Evolutionary conservation across 345 rosid species (phyloP).

Genomic region (Nephelium lappaceum): DNA sequence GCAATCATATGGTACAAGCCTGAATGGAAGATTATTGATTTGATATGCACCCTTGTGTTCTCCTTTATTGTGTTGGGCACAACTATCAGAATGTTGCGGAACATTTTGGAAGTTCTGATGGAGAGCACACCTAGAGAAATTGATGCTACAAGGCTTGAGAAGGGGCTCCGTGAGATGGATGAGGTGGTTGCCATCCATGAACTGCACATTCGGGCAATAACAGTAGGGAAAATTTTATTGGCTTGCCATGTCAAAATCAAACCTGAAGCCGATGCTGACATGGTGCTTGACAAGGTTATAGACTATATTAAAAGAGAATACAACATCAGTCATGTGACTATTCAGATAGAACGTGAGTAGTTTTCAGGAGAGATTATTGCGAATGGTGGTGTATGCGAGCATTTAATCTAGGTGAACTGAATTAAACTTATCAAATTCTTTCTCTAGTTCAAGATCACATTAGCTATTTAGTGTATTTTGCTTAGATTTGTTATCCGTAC

Average conservation of each 20-base stretch:
- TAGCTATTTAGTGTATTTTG: not conserved
- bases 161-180: conserved; percentile 70
- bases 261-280: conserved; percentile 59
- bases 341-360: conserved; percentile 65
- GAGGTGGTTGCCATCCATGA: conserved; percentile 74
- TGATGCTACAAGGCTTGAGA: conserved; percentile 63
- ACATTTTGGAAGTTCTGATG: conserved; percentile 71
- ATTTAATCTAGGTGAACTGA: not conserved
- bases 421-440: not conserved
- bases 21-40: conserved; percentile 69
- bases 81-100: conserved; percentile 65
- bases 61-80: conserved; percentile 55
- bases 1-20: conserved; percentile 71
- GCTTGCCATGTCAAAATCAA: conserved; percentile 69
- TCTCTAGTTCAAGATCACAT: conserved; percentile 3
- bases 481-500: not conserved
- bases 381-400: not conserved
- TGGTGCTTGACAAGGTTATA: conserved; percentile 57
- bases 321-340: conserved; percentile 69
- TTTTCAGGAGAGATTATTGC: not conserved
- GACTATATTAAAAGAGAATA: conserved; percentile 57
- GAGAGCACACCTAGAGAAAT: conserved; percentile 79
- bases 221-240: conserved; percentile 66
- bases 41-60: conserved; percentile 68
- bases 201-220: conserved; percentile 76